phyloP scores from a whole-genome alignment of 371 early-diverging fungal genomes.

The Funneliformis caledonium region DNA sequence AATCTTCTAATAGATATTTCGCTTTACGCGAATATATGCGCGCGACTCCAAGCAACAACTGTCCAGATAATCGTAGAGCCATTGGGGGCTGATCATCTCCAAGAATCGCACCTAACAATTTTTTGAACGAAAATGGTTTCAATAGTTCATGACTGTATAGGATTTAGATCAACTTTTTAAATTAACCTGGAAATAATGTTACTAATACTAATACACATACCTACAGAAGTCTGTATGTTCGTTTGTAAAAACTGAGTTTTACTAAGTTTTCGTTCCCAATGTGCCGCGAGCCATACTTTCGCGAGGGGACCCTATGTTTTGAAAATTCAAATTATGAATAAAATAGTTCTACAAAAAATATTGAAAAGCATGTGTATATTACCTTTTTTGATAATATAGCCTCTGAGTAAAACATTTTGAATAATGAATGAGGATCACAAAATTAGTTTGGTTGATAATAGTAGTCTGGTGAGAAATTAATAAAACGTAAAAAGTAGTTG shows the following conservation, averaged over 20 bases:
- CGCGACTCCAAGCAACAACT: constrained; percentile 95
- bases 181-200: background rate
- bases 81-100: constrained; percentile 81
- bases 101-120: constrained; percentile 77
- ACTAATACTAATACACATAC: constrained; percentile 51
- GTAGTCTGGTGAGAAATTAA: background rate
- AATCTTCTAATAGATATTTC: constrained; percentile 95
- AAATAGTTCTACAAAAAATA: background rate
- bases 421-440: background rate
- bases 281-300: constrained; percentile 98
- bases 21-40: constrained; percentile 97
- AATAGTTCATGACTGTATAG: background rate
- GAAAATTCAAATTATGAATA: too few species aligned
- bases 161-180: background rate
- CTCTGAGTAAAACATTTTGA: constrained; percentile 78
- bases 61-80: constrained; percentile 95
- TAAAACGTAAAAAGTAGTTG: background rate
- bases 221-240: constrained; percentile 84
- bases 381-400: constrained; percentile 75
- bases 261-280: constrained; percentile 95
- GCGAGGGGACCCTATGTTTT: constrained; percentile 80
- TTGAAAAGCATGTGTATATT: background rate
- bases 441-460: background rate
- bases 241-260: constrained; percentile 93
- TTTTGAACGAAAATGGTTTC: background rate